Evolutionary conservation across 2,329 filamentous ascomycete species (phyloP).

Genomic region (Pseudogymnoascus sp.): DNA sequence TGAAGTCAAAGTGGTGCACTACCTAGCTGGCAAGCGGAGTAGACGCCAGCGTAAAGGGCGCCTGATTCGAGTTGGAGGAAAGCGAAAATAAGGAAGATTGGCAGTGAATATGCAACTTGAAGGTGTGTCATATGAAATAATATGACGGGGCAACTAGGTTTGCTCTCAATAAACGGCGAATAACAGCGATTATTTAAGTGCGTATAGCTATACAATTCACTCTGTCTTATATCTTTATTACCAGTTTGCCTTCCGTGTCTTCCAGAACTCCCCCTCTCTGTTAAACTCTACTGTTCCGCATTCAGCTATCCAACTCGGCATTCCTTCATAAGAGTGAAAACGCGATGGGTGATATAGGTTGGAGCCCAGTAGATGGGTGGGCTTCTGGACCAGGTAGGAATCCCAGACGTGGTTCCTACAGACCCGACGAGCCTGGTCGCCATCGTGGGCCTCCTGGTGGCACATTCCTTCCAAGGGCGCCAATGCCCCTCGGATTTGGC

Average conservation of each 20-base stretch:
- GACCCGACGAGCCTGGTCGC: neutral
- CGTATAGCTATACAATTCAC: neutral
- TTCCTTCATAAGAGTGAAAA: neutral
- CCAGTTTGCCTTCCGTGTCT: neutral
- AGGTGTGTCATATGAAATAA: neutral
- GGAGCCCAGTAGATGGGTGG: constrained; percentile 3
- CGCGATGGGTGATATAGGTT: neutral
- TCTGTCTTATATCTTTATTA: neutral
- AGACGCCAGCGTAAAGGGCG: neutral
- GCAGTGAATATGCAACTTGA: neutral
- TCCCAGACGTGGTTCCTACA: neutral
- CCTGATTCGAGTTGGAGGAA: neutral
- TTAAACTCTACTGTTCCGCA: neutral
- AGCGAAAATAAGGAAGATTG: neutral
- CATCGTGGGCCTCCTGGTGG: neutral
- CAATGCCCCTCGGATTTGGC: neutral
- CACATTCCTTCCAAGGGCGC: neutral
- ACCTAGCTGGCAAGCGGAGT: neutral
- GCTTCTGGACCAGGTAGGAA: neutral
- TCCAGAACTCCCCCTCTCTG: neutral
- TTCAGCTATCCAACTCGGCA: neutral
- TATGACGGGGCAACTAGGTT: neutral
- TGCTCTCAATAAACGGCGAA: neutral
- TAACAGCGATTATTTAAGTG: constrained; percentile 1
- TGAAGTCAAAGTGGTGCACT: neutral